These are phyloP conservation scores for Stereocaulon alpinum DNA, from an alignment of 495 filamentous ascomycete genomes.

Conservation along the genomic window DNA sequence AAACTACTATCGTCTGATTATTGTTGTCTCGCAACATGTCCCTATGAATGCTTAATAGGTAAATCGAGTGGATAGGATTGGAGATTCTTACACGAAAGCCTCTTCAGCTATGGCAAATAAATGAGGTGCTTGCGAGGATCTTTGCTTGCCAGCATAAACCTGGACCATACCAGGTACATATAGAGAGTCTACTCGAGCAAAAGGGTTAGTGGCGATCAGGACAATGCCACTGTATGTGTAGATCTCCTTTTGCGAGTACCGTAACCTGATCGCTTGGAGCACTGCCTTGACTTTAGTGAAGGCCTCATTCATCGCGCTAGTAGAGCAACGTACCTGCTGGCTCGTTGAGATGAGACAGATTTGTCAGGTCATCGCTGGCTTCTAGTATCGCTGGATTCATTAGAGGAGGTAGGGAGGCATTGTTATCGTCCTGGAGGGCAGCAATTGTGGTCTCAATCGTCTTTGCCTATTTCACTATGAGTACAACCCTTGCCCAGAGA, in stretches of 20 bases:
- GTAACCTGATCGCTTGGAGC: conserved; percentile 91
- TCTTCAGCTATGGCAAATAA: conserved; percentile 98
- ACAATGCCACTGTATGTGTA: conserved; percentile 99
- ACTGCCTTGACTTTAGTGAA: conserved; percentile 49
- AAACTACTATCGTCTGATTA: conserved; percentile 98
- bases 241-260: conserved; percentile 98
- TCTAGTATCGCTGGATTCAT: conserved; percentile 99
- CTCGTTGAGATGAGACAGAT: conserved; percentile 95
- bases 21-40: conserved; percentile 94
- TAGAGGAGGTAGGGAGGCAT: conserved; percentile 65
- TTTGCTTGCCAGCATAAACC: conserved; percentile 94
- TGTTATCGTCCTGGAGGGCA: conserved; percentile 66
- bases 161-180: conserved; percentile 99
- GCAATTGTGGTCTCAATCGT: conserved; percentile 70
- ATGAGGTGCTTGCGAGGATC: conserved; percentile 93
- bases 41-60: conserved; percentile 34
- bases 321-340: conserved; percentile 64
- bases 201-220: conserved; percentile 96
- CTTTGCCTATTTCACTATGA: conserved; percentile 47
- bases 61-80: neutral
- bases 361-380: conserved; percentile 96
- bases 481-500: conserved; percentile 19
- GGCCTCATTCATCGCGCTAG: neutral
- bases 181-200: conserved; percentile 92
- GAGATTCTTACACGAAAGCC: conserved; percentile 73